A percentile compares a stretch with the other conserved stretches of the same genome.
Conservation (phyloP, 257 asterid species). For the Echium plantagineum region DNA sequence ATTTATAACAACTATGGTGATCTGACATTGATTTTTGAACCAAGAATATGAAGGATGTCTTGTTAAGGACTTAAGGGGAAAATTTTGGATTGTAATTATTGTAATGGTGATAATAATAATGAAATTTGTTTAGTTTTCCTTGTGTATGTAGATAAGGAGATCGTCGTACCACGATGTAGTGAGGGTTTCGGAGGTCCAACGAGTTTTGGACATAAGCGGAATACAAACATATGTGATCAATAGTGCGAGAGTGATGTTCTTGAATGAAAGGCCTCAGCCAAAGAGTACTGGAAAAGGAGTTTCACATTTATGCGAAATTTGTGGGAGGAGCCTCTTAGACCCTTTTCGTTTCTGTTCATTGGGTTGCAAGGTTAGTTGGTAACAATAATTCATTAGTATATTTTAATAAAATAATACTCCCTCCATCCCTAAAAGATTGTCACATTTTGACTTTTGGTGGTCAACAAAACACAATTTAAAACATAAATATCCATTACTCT, state of each 20-base stretch:
- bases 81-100: background rate
- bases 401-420: too few relatives aligned
- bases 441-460: too few relatives aligned
- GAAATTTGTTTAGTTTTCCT: background rate
- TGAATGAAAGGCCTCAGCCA: constrained; percentile 90
- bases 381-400: background rate
- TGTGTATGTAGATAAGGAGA: constrained; percentile 70
- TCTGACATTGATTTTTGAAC: background rate
- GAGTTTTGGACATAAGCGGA: constrained; percentile 70
- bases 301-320: constrained; percentile 74
- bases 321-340: constrained; percentile 81
- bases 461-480: too few relatives aligned
- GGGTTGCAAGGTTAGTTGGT: constrained; percentile 71
- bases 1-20: background rate
- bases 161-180: constrained; percentile 97
- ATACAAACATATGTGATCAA: constrained; percentile 93
- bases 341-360: constrained; percentile 82
- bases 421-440: too few relatives aligned
- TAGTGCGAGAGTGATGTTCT: constrained; percentile 89
- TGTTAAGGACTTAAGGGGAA: too few relatives aligned
- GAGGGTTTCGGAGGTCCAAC: constrained; percentile 86
- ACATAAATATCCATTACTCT: too few relatives aligned
- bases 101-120: background rate
- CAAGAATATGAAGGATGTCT: background rate
- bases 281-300: constrained; percentile 60